Conservation (phyloP, 106 monocot genomes). For the Platanthera guangdongensis region DNA sequence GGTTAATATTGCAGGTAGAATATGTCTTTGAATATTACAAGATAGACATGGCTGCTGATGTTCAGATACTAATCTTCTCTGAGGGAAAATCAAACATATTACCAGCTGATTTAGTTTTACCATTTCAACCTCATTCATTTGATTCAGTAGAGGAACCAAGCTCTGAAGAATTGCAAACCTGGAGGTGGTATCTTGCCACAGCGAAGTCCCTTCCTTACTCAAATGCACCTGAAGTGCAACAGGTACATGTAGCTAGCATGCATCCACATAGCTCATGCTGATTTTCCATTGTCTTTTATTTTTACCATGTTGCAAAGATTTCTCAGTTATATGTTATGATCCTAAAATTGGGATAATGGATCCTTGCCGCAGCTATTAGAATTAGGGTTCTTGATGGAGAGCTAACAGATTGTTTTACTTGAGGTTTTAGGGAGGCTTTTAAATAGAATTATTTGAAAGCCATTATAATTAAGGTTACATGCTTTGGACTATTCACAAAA, state of each 20-base stretch:
- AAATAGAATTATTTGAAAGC: too few relatives aligned
- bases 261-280: neutral
- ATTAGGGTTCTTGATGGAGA: too few relatives aligned
- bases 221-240: constrained; percentile 47
- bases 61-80: constrained; percentile 68
- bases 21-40: constrained; percentile 95
- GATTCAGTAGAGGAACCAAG: constrained; percentile 14
- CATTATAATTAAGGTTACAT: too few relatives aligned
- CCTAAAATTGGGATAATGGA: too few relatives aligned
- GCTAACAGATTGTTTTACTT: too few relatives aligned
- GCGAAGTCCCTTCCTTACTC: constrained; percentile 49
- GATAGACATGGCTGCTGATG: constrained; percentile 73
- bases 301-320: neutral
- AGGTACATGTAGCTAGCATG: constrained; percentile 28
- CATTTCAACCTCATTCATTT: constrained; percentile 43
- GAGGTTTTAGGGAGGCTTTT: too few relatives aligned
- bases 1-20: constrained; percentile 59
- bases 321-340: neutral
- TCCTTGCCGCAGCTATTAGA: too few relatives aligned
- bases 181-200: constrained; percentile 93
- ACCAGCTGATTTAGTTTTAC: constrained; percentile 79
- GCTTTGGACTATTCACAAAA: too few relatives aligned
- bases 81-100: constrained; percentile 89
- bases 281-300: neutral
- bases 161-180: constrained; percentile 49